Evolutionary conservation across 2,329 filamentous ascomycete species (phyloP).

Genomic region (Xylaria hypoxylon): DNA sequence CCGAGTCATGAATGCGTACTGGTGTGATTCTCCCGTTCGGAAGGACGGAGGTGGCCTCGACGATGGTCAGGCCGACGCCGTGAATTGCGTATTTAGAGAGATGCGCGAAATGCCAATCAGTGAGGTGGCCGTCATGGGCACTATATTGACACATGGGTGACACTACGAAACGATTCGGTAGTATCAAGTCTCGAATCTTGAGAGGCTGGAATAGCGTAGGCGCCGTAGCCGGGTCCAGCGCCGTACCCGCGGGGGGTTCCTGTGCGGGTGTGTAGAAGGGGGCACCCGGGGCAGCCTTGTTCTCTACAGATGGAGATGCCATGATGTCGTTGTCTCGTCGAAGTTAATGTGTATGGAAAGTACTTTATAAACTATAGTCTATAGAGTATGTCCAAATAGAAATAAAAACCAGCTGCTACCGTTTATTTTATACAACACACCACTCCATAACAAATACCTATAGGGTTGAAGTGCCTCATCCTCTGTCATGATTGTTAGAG

Average conservation of each 20-base stretch:
- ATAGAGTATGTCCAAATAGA: neutral
- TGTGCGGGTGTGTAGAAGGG: conserved; percentile 68
- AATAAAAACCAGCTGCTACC: neutral
- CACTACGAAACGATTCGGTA: conserved; percentile 69
- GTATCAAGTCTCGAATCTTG: conserved; percentile 63
- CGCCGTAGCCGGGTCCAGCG: conserved; percentile 55
- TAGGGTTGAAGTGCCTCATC: neutral
- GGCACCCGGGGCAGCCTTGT: conserved; percentile 56
- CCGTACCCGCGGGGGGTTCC: conserved; percentile 62
- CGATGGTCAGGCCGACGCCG: conserved; percentile 78
- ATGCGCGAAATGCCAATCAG: conserved; percentile 85
- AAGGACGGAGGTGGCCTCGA: conserved; percentile 82
- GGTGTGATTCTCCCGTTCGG: conserved; percentile 86
- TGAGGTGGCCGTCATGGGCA: conserved; percentile 73
- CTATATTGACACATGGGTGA: conserved; percentile 73
- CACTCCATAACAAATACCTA: no score
- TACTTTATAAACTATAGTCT: no score
- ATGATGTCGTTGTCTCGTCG: conserved; percentile 33
- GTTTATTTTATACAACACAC: neutral
- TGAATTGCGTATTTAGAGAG: conserved; percentile 81
- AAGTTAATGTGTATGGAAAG: no score
- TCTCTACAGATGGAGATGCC: conserved; percentile 48
- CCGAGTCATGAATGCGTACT: conserved; percentile 7
- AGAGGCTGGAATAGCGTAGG: conserved; percentile 69
- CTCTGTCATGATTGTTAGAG: conserved; percentile 9